phyloP scores from a whole-genome alignment of 257 asterid genomes.

The Verbascum thapsus region DNA sequence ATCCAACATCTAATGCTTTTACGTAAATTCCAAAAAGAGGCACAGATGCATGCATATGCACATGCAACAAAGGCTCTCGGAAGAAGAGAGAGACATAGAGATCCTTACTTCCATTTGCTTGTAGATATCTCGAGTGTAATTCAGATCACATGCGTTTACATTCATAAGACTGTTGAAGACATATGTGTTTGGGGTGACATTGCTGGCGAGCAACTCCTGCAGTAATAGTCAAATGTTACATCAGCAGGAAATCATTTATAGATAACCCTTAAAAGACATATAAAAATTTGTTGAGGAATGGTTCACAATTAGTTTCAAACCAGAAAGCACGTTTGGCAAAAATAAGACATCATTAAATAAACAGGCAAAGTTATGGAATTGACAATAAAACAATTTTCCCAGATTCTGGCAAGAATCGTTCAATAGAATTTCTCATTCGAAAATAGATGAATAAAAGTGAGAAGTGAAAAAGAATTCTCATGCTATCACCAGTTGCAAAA shows the following conservation, averaged over 20 bases:
- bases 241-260: constrained; percentile 25
- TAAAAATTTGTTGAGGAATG: constrained; percentile 10
- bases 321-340: constrained; percentile 12
- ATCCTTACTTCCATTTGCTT: constrained; percentile 74
- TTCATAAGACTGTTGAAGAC: constrained; percentile 96
- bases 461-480: not conserved
- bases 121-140: constrained; percentile 66
- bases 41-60: constrained; percentile 15
- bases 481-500: not conserved
- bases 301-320: constrained; percentile 15
- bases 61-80: constrained; percentile 4
- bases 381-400: not conserved
- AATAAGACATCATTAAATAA: constrained; percentile 1
- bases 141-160: constrained; percentile 82
- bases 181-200: constrained; percentile 64
- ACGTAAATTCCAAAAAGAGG: constrained; percentile 4
- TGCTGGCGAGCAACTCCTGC: constrained; percentile 70
- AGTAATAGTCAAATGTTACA: constrained; percentile 36
- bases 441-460: constrained; percentile 2
- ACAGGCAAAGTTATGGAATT: not conserved
- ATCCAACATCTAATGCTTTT: constrained; percentile 19
- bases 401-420: constrained; percentile 7
- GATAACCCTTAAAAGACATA: constrained; percentile 2
- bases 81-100: constrained; percentile 29
- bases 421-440: not conserved